Percentiles rank a stretch among this genome's conserved stretches.
These are phyloP conservation scores for Oropetium thomaeum DNA, from an alignment of 176 grass and related monocot genomes.

Conservation along the genomic window DNA sequence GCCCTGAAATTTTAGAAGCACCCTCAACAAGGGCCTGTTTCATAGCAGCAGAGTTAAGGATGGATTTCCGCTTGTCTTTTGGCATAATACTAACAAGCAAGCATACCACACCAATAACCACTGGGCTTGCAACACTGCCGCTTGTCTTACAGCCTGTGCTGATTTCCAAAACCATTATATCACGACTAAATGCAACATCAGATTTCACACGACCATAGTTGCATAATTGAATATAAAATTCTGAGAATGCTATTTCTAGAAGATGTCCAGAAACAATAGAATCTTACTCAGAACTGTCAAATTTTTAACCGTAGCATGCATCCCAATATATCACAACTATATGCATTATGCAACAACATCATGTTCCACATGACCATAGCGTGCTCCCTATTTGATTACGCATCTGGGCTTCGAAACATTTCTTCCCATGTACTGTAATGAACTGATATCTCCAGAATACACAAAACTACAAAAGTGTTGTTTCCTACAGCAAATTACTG, in stretches of 20 bases:
- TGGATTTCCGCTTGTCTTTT: conserved; percentile 61
- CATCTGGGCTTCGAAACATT: too few relatives aligned
- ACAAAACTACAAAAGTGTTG: neutral
- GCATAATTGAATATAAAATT: conserved; percentile 30
- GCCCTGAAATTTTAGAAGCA: conserved; percentile 85
- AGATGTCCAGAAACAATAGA: neutral
- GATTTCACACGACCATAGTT: conserved; percentile 97
- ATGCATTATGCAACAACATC: too few relatives aligned
- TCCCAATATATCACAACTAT: too few relatives aligned
- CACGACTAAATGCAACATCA: conserved; percentile 93
- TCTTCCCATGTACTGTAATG: neutral
- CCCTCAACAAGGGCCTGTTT: conserved; percentile 98
- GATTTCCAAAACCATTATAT: conserved; percentile 97
- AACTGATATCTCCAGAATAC: neutral
- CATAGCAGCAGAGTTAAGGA: conserved; percentile 88
- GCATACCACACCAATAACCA: conserved; percentile 88
- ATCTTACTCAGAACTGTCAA: neutral
- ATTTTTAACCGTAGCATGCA: neutral
- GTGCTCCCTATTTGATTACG: too few relatives aligned
- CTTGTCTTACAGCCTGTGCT: conserved; percentile 97
- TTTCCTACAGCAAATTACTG: neutral
- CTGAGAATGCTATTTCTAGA: conserved; percentile 25
- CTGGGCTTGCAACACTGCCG: conserved; percentile 93
- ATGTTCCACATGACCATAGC: too few relatives aligned
- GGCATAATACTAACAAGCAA: conserved; percentile 87